Base-by-base conservation (phyloP, 1,284 basidiomycete genomes). In the Ustilago nuda region DNA sequence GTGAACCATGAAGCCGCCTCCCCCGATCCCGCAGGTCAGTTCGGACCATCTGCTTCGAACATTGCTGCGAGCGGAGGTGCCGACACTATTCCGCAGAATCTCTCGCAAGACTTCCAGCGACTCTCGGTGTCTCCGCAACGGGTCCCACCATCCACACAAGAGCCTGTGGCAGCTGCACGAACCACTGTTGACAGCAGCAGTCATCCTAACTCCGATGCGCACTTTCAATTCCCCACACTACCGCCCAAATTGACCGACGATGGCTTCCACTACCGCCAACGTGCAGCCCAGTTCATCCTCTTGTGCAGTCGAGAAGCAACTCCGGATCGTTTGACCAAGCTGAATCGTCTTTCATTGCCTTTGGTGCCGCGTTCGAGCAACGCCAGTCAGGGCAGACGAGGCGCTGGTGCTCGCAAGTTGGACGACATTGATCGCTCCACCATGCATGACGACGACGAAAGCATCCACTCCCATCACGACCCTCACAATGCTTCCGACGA, bases 261-360 rank as follows among this genome's bases (percentile, higher is more conserved):
- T 15, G 50, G 70, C 64, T 77, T 61, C 52, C 57, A 64, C 61
- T 61, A 65, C 50, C 66, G 75, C 13, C 70, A 77, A 48, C 75
- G 66, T 11, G 66, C 66, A 1, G 75, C 75, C 4, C 71, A 73
- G 9, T 66, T 77, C 61, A 66, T 77, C 52, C 59, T 77, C 9
- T 53, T 72, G 2, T 70, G 56, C 58, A 66, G 66, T 50, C 70
- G 71, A 27, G 54, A 70, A 61, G 75, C 63, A 2, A 61, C 36
- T 33, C 48, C 53, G 13, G 57, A 65, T 19, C 52, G 53, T 6
- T 32, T 71, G 39, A 45, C 64, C 27, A 55, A 43, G 36, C 59
- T 61, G 41, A 61, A 54, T 12, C 68, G 61, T 15, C 61, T 67
- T 27, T 59, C 71, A 2, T 23, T 65, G 15, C 60, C 62, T 8